Conservation (phyloP, 805 yeast genomes). For the Ogataea zsoltii region DNA sequence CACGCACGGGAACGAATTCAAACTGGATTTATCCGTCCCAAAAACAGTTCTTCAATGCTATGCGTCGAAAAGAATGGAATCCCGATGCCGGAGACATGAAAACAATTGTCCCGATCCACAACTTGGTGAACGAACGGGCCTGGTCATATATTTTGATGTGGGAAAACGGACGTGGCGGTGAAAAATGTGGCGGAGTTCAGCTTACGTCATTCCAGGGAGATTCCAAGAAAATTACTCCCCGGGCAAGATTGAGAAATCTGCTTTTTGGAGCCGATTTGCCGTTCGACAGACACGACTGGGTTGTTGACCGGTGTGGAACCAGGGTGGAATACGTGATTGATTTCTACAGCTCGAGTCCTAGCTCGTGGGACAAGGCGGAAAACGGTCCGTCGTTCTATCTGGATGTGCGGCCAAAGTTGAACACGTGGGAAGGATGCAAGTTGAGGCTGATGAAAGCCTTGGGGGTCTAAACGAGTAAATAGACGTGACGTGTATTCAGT, state of each 20-base stretch:
- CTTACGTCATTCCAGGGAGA: slow-evolving; percentile 89
- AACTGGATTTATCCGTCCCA: slow-evolving; percentile 97
- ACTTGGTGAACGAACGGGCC: slow-evolving; percentile 88
- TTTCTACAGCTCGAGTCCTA: slow-evolving; percentile 53
- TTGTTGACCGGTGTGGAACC: slow-evolving; percentile 78
- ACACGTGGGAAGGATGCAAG: slow-evolving; percentile 76
- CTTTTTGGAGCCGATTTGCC: slow-evolving; percentile 73
- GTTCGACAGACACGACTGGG: slow-evolving; percentile 97
- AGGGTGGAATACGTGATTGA: slow-evolving; percentile 90
- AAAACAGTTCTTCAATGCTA: slow-evolving; percentile 91
- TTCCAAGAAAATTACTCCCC: slow-evolving; percentile 79
- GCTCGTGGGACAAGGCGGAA: slow-evolving; percentile 45
- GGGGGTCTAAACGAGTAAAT: slow-evolving; percentile 37
- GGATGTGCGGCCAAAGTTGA: slow-evolving; percentile 91
- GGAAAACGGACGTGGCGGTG: slow-evolving; percentile 66
- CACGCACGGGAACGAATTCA: slow-evolving; percentile 62
- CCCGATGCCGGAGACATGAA: slow-evolving; percentile 84
- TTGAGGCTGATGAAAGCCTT: slow-evolving; percentile 66
- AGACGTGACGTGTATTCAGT: neutral
- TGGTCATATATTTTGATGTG: slow-evolving; percentile 83
- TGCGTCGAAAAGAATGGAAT: slow-evolving; percentile 86
- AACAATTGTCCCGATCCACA: slow-evolving; percentile 91
- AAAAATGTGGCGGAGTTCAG: slow-evolving; percentile 80
- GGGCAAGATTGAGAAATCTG: slow-evolving; percentile 69
- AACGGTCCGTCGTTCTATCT: slow-evolving; percentile 59